Evolutionary conservation across 108 stramenopile species (phyloP).

Genomic region (Pseudonitzschia multistriata): DNA sequence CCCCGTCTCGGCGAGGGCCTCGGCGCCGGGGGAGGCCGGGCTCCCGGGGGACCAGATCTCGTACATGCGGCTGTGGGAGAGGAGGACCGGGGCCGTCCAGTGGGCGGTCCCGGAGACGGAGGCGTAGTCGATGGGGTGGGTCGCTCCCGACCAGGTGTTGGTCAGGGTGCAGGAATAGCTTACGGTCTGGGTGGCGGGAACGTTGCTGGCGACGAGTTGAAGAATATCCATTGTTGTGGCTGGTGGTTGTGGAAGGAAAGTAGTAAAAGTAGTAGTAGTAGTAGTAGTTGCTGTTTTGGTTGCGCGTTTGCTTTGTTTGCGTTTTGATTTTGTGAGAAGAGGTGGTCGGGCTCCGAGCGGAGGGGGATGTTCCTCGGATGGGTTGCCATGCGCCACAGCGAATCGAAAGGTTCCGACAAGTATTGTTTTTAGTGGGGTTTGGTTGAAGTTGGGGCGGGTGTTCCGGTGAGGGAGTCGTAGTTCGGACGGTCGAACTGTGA

Average conservation of each 20-base stretch:
- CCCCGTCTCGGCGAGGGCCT: not conserved
- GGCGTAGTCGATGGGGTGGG: not conserved
- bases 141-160: not conserved
- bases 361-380: too few species aligned
- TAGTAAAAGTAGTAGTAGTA: too few species aligned
- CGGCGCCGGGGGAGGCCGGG: not conserved
- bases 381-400: too few species aligned
- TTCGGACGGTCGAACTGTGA: too few species aligned
- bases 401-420: too few species aligned
- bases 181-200: not conserved
- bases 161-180: not conserved
- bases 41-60: not conserved
- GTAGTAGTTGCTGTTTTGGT: not conserved
- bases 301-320: not conserved
- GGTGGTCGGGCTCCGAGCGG: too few species aligned
- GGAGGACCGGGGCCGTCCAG: not conserved
- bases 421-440: too few species aligned
- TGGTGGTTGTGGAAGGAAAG: too few species aligned
- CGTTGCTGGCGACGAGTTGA: not conserved
- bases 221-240: not conserved
- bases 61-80: not conserved
- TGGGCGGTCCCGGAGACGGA: not conserved
- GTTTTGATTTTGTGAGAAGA: not conserved
- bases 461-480: too few species aligned
- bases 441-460: too few species aligned